A percentile compares a stretch with the other conserved stretches of the same genome.
phyloP scores from a whole-genome alignment of 164 flowering plant species.

The Vitis rotundifolia region DNA sequence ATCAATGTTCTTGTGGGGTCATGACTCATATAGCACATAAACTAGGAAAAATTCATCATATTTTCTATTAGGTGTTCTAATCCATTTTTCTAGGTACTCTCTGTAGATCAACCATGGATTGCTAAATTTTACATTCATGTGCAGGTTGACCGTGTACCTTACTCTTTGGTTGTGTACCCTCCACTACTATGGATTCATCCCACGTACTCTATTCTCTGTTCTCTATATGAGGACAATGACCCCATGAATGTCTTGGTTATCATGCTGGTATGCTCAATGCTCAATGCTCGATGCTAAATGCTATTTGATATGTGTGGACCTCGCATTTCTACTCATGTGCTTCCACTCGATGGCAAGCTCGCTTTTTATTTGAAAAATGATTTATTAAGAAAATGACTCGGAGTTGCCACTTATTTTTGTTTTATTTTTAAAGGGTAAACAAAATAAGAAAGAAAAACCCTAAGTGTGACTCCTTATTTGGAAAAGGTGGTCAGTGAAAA shows the following conservation, averaged over 20 bases:
- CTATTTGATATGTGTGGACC: neutral
- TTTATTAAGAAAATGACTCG: no score
- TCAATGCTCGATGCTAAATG: neutral
- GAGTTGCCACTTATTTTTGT: no score
- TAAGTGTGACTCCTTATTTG: no score
- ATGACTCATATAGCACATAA: no score
- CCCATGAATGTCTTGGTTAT: conserved; percentile 84
- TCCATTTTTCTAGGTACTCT: neutral
- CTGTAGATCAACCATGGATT: neutral
- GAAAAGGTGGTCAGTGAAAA: no score
- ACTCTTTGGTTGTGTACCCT: conserved; percentile 94
- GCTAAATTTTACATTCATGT: conserved; percentile 8
- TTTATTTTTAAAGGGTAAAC: no score
- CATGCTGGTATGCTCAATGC: conserved; percentile 65
- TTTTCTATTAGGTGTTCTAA: neutral
- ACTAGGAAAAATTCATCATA: no score
- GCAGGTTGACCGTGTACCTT: conserved; percentile 87
- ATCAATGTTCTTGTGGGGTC: no score
- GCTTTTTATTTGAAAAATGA: no score
- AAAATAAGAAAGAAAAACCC: no score
- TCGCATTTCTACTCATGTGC: no score
- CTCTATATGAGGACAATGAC: conserved; percentile 79
- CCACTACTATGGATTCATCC: conserved; percentile 94
- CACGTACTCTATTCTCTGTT: conserved; percentile 52
- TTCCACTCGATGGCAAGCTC: no score